phyloP scores from a whole-genome alignment of 2,329 filamentous ascomycete genomes.

The Periglandula ipomoeae region DNA sequence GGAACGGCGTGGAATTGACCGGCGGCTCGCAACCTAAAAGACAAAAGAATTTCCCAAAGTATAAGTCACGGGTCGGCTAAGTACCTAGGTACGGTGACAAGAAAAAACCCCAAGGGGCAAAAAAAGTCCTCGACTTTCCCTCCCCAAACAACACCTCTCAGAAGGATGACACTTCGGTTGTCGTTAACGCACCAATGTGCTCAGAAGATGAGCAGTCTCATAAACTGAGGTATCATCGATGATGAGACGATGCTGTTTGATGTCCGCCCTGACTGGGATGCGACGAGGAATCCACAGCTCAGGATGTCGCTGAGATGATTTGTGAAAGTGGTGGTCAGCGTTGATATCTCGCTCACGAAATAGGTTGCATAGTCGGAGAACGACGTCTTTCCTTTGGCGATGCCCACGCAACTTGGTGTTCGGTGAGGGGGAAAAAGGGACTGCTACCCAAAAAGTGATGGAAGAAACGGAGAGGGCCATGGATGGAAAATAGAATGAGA shows the following conservation, averaged over 20 bases:
- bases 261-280: background rate
- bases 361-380: background rate
- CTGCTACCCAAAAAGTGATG: background rate
- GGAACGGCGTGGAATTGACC: background rate
- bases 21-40: background rate
- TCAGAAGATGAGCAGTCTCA: too few species aligned
- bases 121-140: constrained; percentile 8
- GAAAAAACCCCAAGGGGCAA: constrained; percentile 8
- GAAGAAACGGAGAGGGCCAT: background rate
- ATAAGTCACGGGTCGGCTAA: background rate
- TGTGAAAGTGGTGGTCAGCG: background rate
- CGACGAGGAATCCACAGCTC: background rate
- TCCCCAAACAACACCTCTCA: constrained; percentile 5
- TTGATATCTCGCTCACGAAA: background rate
- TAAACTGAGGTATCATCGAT: background rate
- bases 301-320: constrained; percentile 4
- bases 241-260: constrained; percentile 1
- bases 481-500: background rate
- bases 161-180: constrained; percentile 4
- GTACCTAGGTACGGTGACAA: constrained; percentile 7
- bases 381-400: background rate
- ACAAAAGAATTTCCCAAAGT: background rate
- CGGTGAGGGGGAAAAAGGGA: background rate
- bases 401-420: background rate
- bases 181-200: background rate